Base-by-base conservation (phyloP, 192 early-diverging fungal genomes). In the Coemansia sp. region DNA sequence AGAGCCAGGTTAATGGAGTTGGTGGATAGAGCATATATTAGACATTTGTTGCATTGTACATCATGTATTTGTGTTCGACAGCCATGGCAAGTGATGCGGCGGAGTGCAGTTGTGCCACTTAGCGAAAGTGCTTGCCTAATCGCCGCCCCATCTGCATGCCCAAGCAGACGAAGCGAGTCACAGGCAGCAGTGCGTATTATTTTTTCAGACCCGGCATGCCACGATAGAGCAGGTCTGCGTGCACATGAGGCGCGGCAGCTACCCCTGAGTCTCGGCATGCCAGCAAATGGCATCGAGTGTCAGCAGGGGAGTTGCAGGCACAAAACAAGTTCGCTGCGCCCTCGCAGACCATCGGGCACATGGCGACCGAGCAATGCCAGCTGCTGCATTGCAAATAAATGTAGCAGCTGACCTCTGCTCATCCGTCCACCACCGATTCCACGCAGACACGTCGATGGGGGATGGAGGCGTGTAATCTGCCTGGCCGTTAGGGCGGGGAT, bases 321-420 rank as follows among this genome's bases (percentile, higher is more conserved):
- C 10, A 24, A 49, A 25, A 49, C 47, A 25, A 9, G 47, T 49
- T 49, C 14, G 24, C 47, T 49, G 47, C 47, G 47, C 47, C 47
- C 47, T 49, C 11, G 47, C 47, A 49, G 47, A 49, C 47, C 47
- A 49, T 49, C 47, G 9, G 47, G 47, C 47, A 24, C 47, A 49
- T 49, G 47, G 47, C 47, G 24, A 49, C 47, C 47, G 47, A 49
- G 22, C 47, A 49, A 49, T 49, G 24, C 47, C 47, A 27, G 22
- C 47, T 49, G 47, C 47, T 12, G 27, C 47, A 49, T 25, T 49
- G 47, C 47, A 49, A 27, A 49, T 27, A 49, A 49, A 14, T 20
- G 10, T 49, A 49, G 24, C 47, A 29, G 22, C 47, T 49, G 47
- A 49, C 47, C 47, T 27, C 14, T 49, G 47, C n/a, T 49, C 47